Evolutionary conservation across 495 filamentous ascomycete genomes (phyloP).

Genomic region (Glarea lozoyensis): DNA sequence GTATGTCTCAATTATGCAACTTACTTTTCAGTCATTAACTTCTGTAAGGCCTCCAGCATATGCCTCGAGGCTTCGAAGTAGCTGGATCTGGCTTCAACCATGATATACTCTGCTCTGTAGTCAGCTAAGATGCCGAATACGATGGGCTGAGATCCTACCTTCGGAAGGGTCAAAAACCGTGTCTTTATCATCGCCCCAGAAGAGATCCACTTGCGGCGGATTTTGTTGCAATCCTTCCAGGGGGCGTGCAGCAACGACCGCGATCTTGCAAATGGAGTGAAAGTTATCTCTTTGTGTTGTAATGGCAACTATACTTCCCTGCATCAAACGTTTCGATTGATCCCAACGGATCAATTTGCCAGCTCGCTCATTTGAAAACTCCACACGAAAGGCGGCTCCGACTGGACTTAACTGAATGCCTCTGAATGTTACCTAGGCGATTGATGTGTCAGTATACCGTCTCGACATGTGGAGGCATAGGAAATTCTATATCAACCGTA

Average conservation of each 20-base stretch:
- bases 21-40: conserved; percentile 48
- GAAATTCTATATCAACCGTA: too few species aligned
- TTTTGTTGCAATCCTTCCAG: conserved; percentile 39
- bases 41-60: conserved; percentile 53
- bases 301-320: conserved; percentile 51
- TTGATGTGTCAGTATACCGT: neutral
- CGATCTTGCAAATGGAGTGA: conserved; percentile 43
- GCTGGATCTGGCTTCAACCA: conserved; percentile 51
- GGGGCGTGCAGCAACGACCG: conserved; percentile 52
- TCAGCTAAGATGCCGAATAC: neutral
- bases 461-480: too few species aligned
- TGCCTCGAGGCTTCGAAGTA: conserved; percentile 56
- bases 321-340: conserved; percentile 50
- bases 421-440: conserved; percentile 11
- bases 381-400: conserved; percentile 48
- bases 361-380: conserved; percentile 49
- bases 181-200: conserved; percentile 45
- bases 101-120: conserved; percentile 42
- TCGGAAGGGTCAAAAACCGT: conserved; percentile 47
- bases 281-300: conserved; percentile 47
- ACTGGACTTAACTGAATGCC: conserved; percentile 9
- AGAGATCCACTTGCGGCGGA: conserved; percentile 59
- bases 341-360: conserved; percentile 56
- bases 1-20: too few species aligned
- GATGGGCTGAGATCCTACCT: neutral